phyloP scores from a whole-genome alignment of 768 basidiomycete genomes.

The Coprinopsis marcescibilis region DNA sequence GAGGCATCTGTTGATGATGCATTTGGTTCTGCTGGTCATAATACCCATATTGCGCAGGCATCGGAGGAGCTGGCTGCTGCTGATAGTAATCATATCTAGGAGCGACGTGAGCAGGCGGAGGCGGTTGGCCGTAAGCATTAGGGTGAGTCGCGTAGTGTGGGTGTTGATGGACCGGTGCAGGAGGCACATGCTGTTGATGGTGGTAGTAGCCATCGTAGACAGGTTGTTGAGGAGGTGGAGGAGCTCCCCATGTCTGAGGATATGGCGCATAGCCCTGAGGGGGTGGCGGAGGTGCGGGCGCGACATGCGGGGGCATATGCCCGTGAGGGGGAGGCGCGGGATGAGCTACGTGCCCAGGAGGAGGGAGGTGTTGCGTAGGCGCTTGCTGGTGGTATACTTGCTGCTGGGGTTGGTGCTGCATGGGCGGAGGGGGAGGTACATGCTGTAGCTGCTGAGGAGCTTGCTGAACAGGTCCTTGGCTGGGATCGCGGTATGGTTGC shows the following conservation, averaged over 20 bases:
- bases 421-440: slow-evolving; percentile 7
- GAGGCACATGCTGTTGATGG: slow-evolving; percentile 18
- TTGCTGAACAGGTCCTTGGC: slow-evolving; percentile 15
- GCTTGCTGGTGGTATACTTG: slow-evolving; percentile 16
- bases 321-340: slow-evolving; percentile 21
- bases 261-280: slow-evolving; percentile 21
- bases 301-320: slow-evolving; percentile 9
- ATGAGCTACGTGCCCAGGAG: slow-evolving; percentile 13
- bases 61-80: slow-evolving; percentile 5
- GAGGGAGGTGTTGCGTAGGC: slow-evolving; percentile 14
- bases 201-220: slow-evolving; percentile 28
- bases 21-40: slow-evolving; percentile 26
- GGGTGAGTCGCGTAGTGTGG: slow-evolving; percentile 10
- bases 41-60: slow-evolving; percentile 18
- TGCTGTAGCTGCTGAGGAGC: slow-evolving; percentile 16
- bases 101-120: slow-evolving; percentile 13
- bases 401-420: slow-evolving; percentile 12
- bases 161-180: slow-evolving; percentile 11
- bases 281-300: slow-evolving; percentile 15
- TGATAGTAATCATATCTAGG: slow-evolving; percentile 9
- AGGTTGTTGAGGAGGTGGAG: slow-evolving; percentile 20
- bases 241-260: slow-evolving; percentile 21
- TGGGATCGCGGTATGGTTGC: slow-evolving; percentile 14
- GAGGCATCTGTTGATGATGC: slow-evolving; percentile 21
- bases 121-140: slow-evolving; percentile 10